These are phyloP conservation scores for Neofusicoccum cordaticola DNA, from an alignment of 2,329 filamentous ascomycete genomes.

Conservation along the genomic window DNA sequence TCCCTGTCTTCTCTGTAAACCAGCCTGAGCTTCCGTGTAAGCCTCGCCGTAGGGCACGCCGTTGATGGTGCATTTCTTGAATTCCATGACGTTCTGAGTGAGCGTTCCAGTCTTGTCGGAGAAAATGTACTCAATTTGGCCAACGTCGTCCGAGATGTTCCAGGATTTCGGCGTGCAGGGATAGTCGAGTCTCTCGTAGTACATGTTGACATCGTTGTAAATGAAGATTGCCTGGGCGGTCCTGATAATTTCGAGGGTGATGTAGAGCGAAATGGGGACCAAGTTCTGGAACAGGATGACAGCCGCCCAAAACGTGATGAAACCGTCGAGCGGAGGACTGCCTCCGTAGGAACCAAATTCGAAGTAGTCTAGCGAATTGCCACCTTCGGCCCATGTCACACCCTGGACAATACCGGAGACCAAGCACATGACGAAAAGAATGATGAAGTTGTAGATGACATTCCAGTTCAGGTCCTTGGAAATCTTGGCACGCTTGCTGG, in stretches of 20 bases:
- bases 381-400: slow-evolving; percentile 69
- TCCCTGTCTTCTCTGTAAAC: slow-evolving; percentile 89
- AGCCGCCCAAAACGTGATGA: slow-evolving; percentile 95
- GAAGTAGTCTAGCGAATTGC: slow-evolving; percentile 76
- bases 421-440: slow-evolving; percentile 87
- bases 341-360: slow-evolving; percentile 79
- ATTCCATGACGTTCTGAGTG: slow-evolving; percentile 96
- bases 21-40: slow-evolving; percentile 93
- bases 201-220: slow-evolving; percentile 94
- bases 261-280: slow-evolving; percentile 97
- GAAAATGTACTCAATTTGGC: slow-evolving; percentile 99
- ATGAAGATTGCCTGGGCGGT: slow-evolving; percentile 95
- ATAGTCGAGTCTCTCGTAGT: slow-evolving; percentile 90
- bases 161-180: slow-evolving; percentile 96
- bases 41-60: slow-evolving; percentile 96
- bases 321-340: slow-evolving; percentile 73
- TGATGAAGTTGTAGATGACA: slow-evolving; percentile 91
- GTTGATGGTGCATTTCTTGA: slow-evolving; percentile 97
- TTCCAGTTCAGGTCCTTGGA: slow-evolving; percentile 95
- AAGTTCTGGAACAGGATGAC: slow-evolving; percentile 97
- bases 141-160: slow-evolving; percentile 98
- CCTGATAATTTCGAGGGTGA: slow-evolving; percentile 92
- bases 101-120: slow-evolving; percentile 90
- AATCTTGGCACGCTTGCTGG: slow-evolving; percentile 87
- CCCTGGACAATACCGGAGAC: slow-evolving; percentile 83